Evolutionary conservation across 2,329 filamentous ascomycete species (phyloP), one percentile per base, ranked within the genome.

Genomic region (Pseudomassariella vexata): DNA sequence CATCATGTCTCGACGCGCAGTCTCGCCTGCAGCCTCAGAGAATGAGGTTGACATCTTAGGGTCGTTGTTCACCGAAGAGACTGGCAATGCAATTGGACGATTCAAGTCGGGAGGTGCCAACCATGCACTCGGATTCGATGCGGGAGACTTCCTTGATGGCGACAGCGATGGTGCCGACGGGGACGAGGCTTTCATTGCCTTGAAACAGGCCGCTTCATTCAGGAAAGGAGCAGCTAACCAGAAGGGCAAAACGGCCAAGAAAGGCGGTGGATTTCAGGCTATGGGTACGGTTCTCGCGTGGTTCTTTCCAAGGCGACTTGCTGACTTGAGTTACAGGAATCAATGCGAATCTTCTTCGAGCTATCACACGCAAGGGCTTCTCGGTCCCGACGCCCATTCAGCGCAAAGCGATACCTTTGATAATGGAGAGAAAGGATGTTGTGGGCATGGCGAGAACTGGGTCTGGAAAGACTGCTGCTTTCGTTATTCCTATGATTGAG

Each of bases 371-470:
- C 48, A 98, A 96, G 63, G 94, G 92, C 11, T 98, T 95, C 61
- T 87, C 84, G 1, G 86, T 96, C 3, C 94, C 94, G 4, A 98
- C 92, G 0, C 92, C 92, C 0, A 98, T 98, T 59, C 92, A 98
- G 65, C 79, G 92, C 46, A 96, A 96, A 62, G 86, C 92, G 2
- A 95, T 98, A 28, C 94, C 92, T 4, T 68, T 96, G 34, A 79
- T 98, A 34, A 69, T 96, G 47, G 85, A 94, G 40, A 77, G 83
- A 33, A 85, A 88, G 61, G 92, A 98, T 70, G 85, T 96, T n/a
- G 90, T 98, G 16, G 94, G 89, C 45, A 98, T 98, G 92, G 92
- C 92, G 6, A 75, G 94, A 45, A 98, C 94, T n/a, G 92, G 92
- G 55, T 96, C 89, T 14, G 92, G 92, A 65, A 98, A 98, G 68